Base-by-base conservation (phyloP, 768 basidiomycete species). In the Boletus vermiculosoides region DNA sequence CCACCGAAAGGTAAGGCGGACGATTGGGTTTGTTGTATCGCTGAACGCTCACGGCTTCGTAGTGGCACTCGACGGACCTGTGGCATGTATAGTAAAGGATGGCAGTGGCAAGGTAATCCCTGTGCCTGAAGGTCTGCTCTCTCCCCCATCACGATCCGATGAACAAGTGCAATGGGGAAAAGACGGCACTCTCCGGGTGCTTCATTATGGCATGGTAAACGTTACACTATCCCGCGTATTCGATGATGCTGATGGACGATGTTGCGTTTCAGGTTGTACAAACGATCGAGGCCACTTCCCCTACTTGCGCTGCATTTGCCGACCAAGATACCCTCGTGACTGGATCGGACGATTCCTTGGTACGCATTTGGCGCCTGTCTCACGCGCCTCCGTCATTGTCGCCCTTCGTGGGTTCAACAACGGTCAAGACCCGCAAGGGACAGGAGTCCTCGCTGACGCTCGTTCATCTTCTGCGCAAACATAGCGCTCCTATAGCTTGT, bases 391-490 rank as follows among this genome's bases (percentile, higher is more conserved):
- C 42, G 22, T 44, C 63, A 16, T 10, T 41, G 10, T 64, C 65
- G 45, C 55, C 70, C 25, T 67, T 65, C 58, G 42, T 56, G 46
- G 58, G 71, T 20, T 42, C 69, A 25, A 58, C 55, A 4, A 44
- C 34, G 22, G 18, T 25, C 45, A 71, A 40, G 58, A 30, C 31
- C 34, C 64, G 57, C 40, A 65, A 66, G 30, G 51, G 73, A 50
- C 54, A 62, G 41, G 56, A 71, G 34, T 55, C 73, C 40, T 70
- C 70, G 23, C 57, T 74, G 47, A 72, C 71, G 11, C 77, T 90
- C 22, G 83, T 85, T 5, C 85, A 93, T 60, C 83, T 92, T 57
- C 84, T 97, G 81, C 83, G 90, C 15, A 84, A 90, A 16, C 94
- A 95, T 63, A 84, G 82, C 4, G 83, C 83, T 45, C 78, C 82